Evolutionary conservation across 768 basidiomycete species (phyloP).

Genomic region (Hypholoma sublateritium): DNA sequence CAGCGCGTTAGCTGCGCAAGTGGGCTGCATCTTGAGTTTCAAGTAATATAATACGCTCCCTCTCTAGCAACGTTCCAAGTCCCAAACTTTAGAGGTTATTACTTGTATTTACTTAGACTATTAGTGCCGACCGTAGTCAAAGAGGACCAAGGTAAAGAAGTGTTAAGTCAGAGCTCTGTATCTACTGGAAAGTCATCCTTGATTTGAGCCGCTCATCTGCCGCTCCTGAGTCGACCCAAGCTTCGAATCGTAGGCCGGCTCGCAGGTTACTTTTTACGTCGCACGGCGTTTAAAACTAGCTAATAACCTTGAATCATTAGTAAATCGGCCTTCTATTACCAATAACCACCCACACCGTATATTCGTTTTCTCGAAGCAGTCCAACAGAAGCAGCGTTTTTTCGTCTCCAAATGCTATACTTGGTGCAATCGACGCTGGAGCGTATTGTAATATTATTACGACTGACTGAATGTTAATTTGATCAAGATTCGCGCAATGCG

Average conservation of each 20-base stretch:
- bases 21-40: background rate
- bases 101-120: background rate
- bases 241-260: background rate
- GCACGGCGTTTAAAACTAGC: background rate
- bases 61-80: background rate
- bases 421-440: background rate
- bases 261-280: background rate
- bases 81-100: background rate
- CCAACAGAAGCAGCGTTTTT: background rate
- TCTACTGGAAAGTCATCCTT: background rate
- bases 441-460: background rate
- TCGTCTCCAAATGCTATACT: background rate
- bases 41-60: background rate
- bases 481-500: background rate
- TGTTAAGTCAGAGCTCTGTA: background rate
- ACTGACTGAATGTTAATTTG: background rate
- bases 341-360: background rate
- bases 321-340: background rate
- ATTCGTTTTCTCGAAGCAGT: background rate
- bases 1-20: background rate
- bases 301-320: background rate
- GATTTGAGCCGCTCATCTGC: background rate
- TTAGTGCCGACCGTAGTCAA: background rate
- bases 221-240: background rate
- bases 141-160: background rate